phyloP scores from a whole-genome alignment of 176 grass and related monocot species.

The Carex scoparia region DNA sequence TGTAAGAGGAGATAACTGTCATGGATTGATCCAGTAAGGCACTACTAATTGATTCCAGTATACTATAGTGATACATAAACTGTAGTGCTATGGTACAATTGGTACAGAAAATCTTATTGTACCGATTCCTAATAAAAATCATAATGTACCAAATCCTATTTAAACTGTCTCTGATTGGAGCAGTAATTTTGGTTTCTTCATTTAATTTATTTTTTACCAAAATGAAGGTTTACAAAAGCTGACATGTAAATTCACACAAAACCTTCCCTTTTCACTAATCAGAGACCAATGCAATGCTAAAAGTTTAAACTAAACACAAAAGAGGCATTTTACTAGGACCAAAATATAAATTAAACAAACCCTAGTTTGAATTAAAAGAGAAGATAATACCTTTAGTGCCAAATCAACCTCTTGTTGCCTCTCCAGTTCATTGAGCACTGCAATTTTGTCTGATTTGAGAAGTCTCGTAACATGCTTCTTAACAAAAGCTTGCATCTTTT shows the following conservation, averaged over 20 bases:
- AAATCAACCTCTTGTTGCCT: constrained; percentile 84
- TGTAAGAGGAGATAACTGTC: not conserved
- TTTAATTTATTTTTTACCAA: not conserved
- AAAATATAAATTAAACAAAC: not conserved
- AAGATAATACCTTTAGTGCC: constrained; percentile 53
- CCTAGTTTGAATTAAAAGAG: not conserved
- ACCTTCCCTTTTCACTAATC: not conserved
- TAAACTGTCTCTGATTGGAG: too few species aligned
- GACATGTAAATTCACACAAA: not conserved
- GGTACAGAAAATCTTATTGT: not conserved
- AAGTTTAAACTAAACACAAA: not conserved
- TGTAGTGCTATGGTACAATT: not conserved
- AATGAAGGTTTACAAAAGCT: constrained; percentile 20
- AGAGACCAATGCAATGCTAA: not conserved
- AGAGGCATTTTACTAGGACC: not conserved
- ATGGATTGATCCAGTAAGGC: not conserved
- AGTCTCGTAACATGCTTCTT: constrained; percentile 62
- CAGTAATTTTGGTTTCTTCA: too few species aligned
- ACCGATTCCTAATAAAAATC: not conserved
- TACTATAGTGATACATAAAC: not conserved
- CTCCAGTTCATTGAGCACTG: constrained; percentile 70
- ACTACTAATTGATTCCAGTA: not conserved
- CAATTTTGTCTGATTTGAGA: constrained; percentile 88
- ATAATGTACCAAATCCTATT: not conserved
- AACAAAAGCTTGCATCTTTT: constrained; percentile 56